These are phyloP conservation scores for Agarophyton chilense DNA, from an alignment of 23 red algal species.

Conservation along the genomic window DNA sequence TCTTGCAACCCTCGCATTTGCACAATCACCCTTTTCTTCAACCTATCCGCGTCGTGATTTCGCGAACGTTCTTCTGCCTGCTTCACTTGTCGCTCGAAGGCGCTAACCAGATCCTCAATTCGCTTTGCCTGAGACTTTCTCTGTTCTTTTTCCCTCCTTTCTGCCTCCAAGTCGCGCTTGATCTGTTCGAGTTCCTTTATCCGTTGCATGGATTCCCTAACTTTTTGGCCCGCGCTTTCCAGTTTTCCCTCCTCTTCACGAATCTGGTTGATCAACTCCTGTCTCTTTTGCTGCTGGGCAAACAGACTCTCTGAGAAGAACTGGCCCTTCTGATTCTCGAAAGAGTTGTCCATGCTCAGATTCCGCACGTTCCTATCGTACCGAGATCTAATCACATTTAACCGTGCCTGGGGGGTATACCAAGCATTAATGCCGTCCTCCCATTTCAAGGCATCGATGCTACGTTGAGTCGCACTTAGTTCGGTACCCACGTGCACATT, in stretches of 20 bases:
- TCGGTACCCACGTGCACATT: slow-evolving; percentile 51
- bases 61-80: neutral
- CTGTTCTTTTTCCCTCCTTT: slow-evolving; percentile 15
- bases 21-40: neutral
- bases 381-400: slow-evolving; percentile 28
- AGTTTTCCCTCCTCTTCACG: slow-evolving; percentile 47
- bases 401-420: slow-evolving; percentile 47
- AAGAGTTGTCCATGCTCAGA: slow-evolving; percentile 40
- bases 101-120: slow-evolving; percentile 14
- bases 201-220: neutral
- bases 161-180: slow-evolving; percentile 22
- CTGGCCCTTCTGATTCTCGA: slow-evolving; percentile 16
- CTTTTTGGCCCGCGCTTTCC: slow-evolving; percentile 13
- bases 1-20: neutral
- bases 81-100: slow-evolving; percentile 18
- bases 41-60: neutral
- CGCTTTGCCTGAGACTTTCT: slow-evolving; percentile 3
- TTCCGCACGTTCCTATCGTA: slow-evolving; percentile 56
- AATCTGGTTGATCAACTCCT: slow-evolving; percentile 29
- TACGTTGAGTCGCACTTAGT: neutral
- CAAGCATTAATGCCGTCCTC: slow-evolving; percentile 33
- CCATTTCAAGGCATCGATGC: slow-evolving; percentile 24
- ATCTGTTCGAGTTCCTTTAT: slow-evolving; percentile 2
- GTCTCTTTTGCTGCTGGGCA: slow-evolving; percentile 16
- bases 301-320: slow-evolving; percentile 54